These are phyloP conservation scores for Talaromyces sp. DNA, from an alignment of 2,329 filamentous ascomycete species.

Conservation along the genomic window DNA sequence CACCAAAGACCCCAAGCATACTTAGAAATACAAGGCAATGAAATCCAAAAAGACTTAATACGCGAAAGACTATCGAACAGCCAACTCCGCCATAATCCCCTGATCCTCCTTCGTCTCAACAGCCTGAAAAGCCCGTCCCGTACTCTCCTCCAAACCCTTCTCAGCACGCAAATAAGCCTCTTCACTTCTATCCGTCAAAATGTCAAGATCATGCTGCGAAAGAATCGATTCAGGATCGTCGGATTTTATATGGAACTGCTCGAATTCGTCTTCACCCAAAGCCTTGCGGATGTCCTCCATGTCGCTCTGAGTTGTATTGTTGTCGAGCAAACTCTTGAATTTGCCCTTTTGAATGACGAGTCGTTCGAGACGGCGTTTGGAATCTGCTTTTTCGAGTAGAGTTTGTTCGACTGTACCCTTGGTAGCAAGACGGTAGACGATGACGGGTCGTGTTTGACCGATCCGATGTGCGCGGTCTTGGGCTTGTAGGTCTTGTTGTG, in stretches of 20 bases:
- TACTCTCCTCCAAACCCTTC: constrained; percentile 62
- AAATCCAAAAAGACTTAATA: constrained; percentile 5
- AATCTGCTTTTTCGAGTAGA: constrained; percentile 80
- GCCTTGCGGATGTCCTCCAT: constrained; percentile 61
- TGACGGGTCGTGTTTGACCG: constrained; percentile 84
- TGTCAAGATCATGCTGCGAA: constrained; percentile 69
- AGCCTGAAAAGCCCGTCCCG: constrained; percentile 59
- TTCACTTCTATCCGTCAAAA: constrained; percentile 70
- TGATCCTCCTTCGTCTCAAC: constrained; percentile 67
- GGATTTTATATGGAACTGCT: constrained; percentile 54
- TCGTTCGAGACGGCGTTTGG: constrained; percentile 87
- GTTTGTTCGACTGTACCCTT: constrained; percentile 89
- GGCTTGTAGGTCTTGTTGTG: constrained; percentile 92
- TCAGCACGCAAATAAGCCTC: constrained; percentile 70
- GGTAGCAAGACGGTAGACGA: constrained; percentile 90
- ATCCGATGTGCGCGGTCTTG: constrained; percentile 95
- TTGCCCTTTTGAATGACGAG: constrained; percentile 92
- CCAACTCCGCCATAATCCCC: constrained; percentile 31
- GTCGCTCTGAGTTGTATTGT: constrained; percentile 48
- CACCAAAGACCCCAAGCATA: not conserved
- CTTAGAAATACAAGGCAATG: not conserved
- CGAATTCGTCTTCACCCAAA: constrained; percentile 69
- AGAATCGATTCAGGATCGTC: constrained; percentile 61
- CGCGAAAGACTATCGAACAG: constrained; percentile 18
- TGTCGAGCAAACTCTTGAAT: constrained; percentile 65